These are phyloP conservation scores for Helicocarpus griseus DNA, from an alignment of 2,329 filamentous ascomycete genomes.

Conservation along the genomic window DNA sequence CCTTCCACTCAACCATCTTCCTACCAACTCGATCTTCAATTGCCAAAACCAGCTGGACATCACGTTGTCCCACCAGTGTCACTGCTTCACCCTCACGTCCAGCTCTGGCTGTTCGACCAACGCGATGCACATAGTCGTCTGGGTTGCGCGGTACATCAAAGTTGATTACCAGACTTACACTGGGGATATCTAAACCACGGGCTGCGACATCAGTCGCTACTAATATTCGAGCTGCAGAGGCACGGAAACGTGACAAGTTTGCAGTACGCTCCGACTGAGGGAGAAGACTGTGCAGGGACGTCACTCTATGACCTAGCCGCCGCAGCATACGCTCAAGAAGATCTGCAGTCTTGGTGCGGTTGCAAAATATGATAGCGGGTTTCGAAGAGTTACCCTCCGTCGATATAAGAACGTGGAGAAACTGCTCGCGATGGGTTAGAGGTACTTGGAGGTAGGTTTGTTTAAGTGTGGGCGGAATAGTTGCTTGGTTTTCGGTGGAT, in stretches of 20 bases:
- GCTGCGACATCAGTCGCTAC: constrained; percentile 94
- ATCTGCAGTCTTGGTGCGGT: constrained; percentile 79
- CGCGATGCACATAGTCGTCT: constrained; percentile 94
- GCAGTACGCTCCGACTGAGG: constrained; percentile 74
- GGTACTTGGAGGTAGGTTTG: constrained; percentile 84
- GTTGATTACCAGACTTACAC: constrained; percentile 83
- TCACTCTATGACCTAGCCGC: constrained; percentile 78
- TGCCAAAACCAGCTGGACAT: constrained; percentile 80
- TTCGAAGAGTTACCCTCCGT: constrained; percentile 67
- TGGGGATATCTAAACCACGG: constrained; percentile 88
- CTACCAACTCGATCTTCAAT: constrained; percentile 74
- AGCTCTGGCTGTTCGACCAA: constrained; percentile 89
- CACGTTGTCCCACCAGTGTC: constrained; percentile 84
- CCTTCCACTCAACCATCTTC: constrained; percentile 73
- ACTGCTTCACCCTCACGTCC: constrained; percentile 73
- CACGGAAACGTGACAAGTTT: constrained; percentile 86
- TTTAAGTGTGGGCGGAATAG: constrained; percentile 65
- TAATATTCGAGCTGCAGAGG: constrained; percentile 75
- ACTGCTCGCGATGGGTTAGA: constrained; percentile 88
- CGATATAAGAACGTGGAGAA: constrained; percentile 77
- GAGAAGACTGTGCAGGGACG: constrained; percentile 78
- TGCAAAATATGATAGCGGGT: constrained; percentile 87
- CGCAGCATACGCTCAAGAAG: constrained; percentile 81
- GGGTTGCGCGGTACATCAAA: constrained; percentile 94
- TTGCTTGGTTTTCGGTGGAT: constrained; percentile 55